Evolutionary conservation across 1,284 basidiomycete genomes (phyloP), one percentile per base, ranked within the genome.

Genomic region (Porogramme epimiltina): DNA sequence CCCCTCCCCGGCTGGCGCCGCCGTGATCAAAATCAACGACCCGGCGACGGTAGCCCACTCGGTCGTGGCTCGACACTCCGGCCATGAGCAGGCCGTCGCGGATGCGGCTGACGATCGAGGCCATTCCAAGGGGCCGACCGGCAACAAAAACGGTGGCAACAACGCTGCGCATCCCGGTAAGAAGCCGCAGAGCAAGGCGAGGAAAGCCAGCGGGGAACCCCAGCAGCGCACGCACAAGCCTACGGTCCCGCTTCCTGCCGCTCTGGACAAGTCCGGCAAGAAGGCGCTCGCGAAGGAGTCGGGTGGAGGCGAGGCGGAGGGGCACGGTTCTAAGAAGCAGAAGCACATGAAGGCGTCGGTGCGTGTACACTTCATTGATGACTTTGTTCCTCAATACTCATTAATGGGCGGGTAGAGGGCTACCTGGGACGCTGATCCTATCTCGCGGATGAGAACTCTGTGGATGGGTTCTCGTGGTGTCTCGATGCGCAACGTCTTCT

Each of bases 1-100:
- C 8, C 67, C 73, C 25, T 16, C 62, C 9, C 66, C 66, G 19
- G 61, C 42, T 2, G 68, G 73, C 49, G 76, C 70, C 22, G 71
- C 71, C 11, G 73, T 67, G 19, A 65, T 77, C 52, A 69, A 68
- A 22, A 54, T 62, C 22, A 69, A 66, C 28, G 42, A 52, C 23
- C 45, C 41, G 8, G 46, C 28, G 43, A n/a, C 8, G n/a, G n/a
- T 42, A 13, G 36, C 42, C 18, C 49, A 38, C n/a, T 19, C 53
- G 11, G 22, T 58, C 18, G 22, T 42, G 15, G 45, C 47, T 25
- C 60, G 59, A 22, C 55, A 62, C 26, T 54, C 61, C n/a, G 18
- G 47, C 11, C 55, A 62, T 24, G 36, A 45, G 9, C 36, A 33
- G 10, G 36, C 42, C 9, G 19, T 9, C 37, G 36, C 36, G 22